Evolutionary conservation across 352 stramenopile species (phyloP).

Genomic region (Phytophthora colocasiae): DNA sequence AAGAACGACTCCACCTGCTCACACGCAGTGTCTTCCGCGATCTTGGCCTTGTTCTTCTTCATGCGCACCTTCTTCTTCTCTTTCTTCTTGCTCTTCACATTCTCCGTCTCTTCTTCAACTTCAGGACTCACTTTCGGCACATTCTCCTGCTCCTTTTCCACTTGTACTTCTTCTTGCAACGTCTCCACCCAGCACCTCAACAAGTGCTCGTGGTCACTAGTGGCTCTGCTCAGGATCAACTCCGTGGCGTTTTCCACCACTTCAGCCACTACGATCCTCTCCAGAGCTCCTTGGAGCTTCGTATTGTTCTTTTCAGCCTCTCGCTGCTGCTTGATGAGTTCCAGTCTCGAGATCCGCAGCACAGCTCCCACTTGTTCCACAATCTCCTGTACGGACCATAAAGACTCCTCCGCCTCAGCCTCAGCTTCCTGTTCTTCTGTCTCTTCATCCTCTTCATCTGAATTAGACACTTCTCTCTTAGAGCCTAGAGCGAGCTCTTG

Average conservation of each 20-base stretch:
- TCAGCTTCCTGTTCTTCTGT: slow-evolving; percentile 8
- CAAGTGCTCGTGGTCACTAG: slow-evolving; percentile 35
- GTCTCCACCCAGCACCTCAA: slow-evolving; percentile 59
- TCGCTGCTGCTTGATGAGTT: slow-evolving; percentile 32
- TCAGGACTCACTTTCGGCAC: slow-evolving; percentile 6
- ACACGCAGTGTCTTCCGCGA: slow-evolving; percentile 36
- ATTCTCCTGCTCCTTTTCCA: slow-evolving; percentile 26
- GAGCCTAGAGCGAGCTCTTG: slow-evolving; percentile 43
- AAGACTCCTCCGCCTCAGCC: slow-evolving; percentile 15
- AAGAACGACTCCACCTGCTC: slow-evolving; percentile 62
- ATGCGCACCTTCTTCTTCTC: slow-evolving; percentile 37
- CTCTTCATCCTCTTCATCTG: slow-evolving; percentile 23
- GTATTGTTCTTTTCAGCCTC: slow-evolving; percentile 26
- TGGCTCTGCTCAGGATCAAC: slow-evolving; percentile 61
- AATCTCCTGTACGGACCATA: slow-evolving; percentile 39
- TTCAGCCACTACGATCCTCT: slow-evolving; percentile 55
- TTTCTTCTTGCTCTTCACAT: slow-evolving; percentile 32
- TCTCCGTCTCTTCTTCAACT: slow-evolving; percentile 6
- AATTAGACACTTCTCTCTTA: slow-evolving; percentile 11
- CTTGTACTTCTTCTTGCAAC: slow-evolving; percentile 29
- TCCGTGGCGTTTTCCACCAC: slow-evolving; percentile 75
- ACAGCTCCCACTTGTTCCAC: slow-evolving; percentile 45
- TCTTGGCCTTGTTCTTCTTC: slow-evolving; percentile 36
- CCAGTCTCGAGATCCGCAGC: slow-evolving; percentile 39
- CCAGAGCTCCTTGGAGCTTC: slow-evolving; percentile 39